Base-by-base conservation (phyloP, 2,329 filamentous ascomycete genomes). In the Stromatinia cepivora region DNA sequence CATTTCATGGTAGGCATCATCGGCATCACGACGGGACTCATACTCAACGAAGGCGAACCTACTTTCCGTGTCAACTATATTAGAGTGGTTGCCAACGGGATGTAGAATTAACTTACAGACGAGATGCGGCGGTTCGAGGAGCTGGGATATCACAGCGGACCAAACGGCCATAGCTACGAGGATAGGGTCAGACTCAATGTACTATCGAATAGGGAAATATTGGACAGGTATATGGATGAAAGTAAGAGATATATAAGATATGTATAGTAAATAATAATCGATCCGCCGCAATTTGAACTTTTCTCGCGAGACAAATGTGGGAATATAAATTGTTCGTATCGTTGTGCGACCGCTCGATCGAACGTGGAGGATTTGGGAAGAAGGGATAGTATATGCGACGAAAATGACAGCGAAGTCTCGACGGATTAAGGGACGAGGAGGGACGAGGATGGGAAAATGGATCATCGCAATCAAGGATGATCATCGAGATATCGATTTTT, bases 1-100 rank as follows among this genome's bases (percentile, higher is more conserved):
- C 95, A 99, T 99, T 84, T 99, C 95, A 81, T 99, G 93, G 80
- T 99, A 99, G 61, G 95, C 95, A 83, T 99, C 95, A 81, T 99
- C 95, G 73, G 95, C 94, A 85, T 99, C 95, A 76, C 95, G 94
- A 77, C 94, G 92, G 81, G 94, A 96, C 84, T 99, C 95, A 81
- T 99, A 99, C 83, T 99, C 95, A 74, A 99, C 95, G 81, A 99
- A 99, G 50, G 95, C 95, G 81, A 99, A 99, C 75, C 95, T 89
- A 73, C 72, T 82, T 76, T 78, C 77, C 70, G 74, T 78, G 75
- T 76, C 76, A 79, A 79, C 77, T 71, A 76, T 72, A 78, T 76
- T 76, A 75, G 74, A 73, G 72, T 70, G 73, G 72, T 69, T 73
- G 69, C 57, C 73, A 73, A 71, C 52, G 68, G 70, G 70, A 67